Evolutionary conservation across 2,329 filamentous ascomycete genomes (phyloP), one percentile per base, ranked within the genome.

Genomic region (Lithohypha guttulata): DNA sequence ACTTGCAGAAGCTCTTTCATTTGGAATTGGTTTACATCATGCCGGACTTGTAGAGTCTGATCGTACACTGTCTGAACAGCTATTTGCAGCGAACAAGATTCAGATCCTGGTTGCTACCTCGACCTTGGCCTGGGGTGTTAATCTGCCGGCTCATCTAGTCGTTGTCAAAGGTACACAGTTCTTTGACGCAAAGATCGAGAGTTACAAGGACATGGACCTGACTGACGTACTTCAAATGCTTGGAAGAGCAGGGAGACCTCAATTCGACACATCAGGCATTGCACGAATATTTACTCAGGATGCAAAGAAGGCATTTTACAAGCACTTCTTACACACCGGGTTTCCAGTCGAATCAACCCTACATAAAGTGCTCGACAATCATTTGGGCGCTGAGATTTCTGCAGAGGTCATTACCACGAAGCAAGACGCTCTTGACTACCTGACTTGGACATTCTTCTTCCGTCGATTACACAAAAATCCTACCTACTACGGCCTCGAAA

Each of bases 401-500:
- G 85, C 91, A 1, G 87, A 84, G 50, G 98, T 91, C 0, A 84
- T 98, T 35, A 69, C 81, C 21, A 93, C 86, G 6, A 95, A 95
- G 61, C 91, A 98, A 61, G 91, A 98, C 62, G 91, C 91, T 1
- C 72, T 98, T 3, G 93, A 25, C 60, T 98, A 98, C 56, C 65
- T 98, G 38, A 98, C 91, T 0, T 98, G 93, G 91, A 98, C 93
- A 1, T 98, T 98, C 68, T 98, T 98, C 73, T 98, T 98, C 72
- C 77, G 93, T 2, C 74, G 91, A 8, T 66, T 98, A 26, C 91
- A 98, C 67, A 98, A 98, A 69, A 98, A 98, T 53, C 91, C 91
- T 1, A 93, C 87, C 0, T 98, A 94, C 64, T 98, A 98, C 52
- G 93, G 93, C 0, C 77, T 98, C 0, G 83, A 95, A 56, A 91